Base-by-base conservation (phyloP, 2,329 filamentous ascomycete species). In the Hypoxylon sp. region DNA sequence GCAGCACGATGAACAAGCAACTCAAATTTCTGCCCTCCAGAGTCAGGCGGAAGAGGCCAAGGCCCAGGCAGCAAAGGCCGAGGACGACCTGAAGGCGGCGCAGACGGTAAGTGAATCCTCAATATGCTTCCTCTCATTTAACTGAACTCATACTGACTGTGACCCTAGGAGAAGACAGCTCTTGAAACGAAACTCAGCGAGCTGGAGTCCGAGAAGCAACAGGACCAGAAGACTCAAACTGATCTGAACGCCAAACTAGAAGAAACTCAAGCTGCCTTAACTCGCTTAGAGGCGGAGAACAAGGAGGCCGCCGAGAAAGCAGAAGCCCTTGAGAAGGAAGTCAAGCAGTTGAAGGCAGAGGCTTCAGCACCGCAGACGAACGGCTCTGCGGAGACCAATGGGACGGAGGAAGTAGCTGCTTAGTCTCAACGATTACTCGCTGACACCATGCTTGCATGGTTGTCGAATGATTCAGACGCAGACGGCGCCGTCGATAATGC, bases 51-150 rank as follows among this genome's bases (percentile, higher is more conserved):
- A 81, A 58, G 75, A 76, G 53, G 80, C 80, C 3, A 76, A 81
- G 62, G 73, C 78, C 61, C 80, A 81, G 69, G 77, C 78, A 2
- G 73, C 76, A 24, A 79, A 82, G 72, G 76, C 78, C 10, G 75
- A 79, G 27, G 79, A 80, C 19, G 76, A 81, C 53, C 74, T 84
- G 6, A 74, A 78, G 56, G 66, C 75, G 31, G 74, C 75, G 1
- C 70, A 79, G 48, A 69, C 72, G 27, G 80, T 81, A 77, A 70
- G 77, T n/a, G n/a, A 54, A 13, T 42, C 15, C 21, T 10, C 2
- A 10, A n/a, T 10, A 37, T 37, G 5, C 17, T n/a, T 1, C 10
- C 6, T 21, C 11, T 35, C 10, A 6, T 15, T 29, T 10, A 32
- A 37, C 15, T n/a, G 2, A 31, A 50, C 19, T n/a, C 7, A 46